These are phyloP conservation scores for Erysiphe pulchra DNA, from an alignment of 2,329 filamentous ascomycete species.

Conservation along the genomic window DNA sequence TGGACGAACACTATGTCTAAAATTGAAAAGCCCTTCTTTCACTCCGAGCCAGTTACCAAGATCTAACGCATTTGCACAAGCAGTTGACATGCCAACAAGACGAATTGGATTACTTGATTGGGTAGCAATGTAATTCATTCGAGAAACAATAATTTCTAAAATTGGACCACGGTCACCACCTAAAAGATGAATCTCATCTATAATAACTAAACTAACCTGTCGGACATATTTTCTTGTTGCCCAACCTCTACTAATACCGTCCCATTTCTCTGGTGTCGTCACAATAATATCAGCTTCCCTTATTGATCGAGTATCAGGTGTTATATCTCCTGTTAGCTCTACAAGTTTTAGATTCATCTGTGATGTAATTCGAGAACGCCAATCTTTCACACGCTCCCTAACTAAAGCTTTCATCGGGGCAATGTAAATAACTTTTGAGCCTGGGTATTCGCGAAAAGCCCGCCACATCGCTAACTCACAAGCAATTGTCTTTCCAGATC, in stretches of 20 bases:
- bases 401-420: slow-evolving; percentile 98
- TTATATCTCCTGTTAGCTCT: slow-evolving; percentile 93
- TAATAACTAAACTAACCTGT: slow-evolving; percentile 86
- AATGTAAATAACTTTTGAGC: slow-evolving; percentile 95
- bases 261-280: slow-evolving; percentile 99
- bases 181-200: slow-evolving; percentile 94
- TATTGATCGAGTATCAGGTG: slow-evolving; percentile 86
- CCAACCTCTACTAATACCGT: slow-evolving; percentile 88
- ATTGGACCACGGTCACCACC: slow-evolving; percentile 92
- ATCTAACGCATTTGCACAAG: slow-evolving; percentile 85
- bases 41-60: slow-evolving; percentile 92
- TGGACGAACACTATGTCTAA: slow-evolving; percentile 84
- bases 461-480: slow-evolving; percentile 98
- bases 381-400: slow-evolving; percentile 86
- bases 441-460: slow-evolving; percentile 83
- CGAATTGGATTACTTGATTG: slow-evolving; percentile 76
- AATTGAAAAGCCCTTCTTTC: slow-evolving; percentile 89
- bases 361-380: slow-evolving; percentile 55
- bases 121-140: slow-evolving; percentile 96
- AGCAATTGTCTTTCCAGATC: slow-evolving; percentile 91
- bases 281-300: slow-evolving; percentile 93
- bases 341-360: slow-evolving; percentile 78
- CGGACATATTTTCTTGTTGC: slow-evolving; percentile 91
- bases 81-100: slow-evolving; percentile 95
- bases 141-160: slow-evolving; percentile 80